Evolutionary conservation across 2,329 filamentous ascomycete genomes (phyloP).

Genomic region (Hysterium pulicare): DNA sequence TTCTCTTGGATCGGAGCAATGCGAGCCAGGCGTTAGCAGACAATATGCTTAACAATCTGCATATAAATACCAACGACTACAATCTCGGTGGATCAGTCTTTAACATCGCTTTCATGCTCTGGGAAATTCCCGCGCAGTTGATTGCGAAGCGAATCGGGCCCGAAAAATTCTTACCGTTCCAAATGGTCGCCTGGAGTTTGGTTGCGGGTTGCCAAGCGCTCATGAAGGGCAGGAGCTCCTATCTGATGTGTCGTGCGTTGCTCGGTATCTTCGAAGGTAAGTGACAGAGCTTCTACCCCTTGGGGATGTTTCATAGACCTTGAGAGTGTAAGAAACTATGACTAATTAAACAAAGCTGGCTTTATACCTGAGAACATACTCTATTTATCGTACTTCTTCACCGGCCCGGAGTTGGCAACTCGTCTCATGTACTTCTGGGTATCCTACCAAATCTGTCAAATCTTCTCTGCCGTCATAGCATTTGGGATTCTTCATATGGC

Average conservation of each 20-base stretch:
- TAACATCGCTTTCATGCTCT: conserved; percentile 73
- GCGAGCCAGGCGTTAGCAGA: conserved; percentile 43
- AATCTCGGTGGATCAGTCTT: conserved; percentile 51
- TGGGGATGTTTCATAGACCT: too few relatives aligned
- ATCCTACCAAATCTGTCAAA: conserved; percentile 52
- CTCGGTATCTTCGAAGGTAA: conserved; percentile 38
- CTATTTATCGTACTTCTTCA: conserved; percentile 72
- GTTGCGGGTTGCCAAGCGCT: conserved; percentile 64
- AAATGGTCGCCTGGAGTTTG: conserved; percentile 41
- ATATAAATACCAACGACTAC: conserved; percentile 14
- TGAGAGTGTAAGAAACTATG: too few relatives aligned
- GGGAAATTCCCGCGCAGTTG: conserved; percentile 42
- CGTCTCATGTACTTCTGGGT: conserved; percentile 67
- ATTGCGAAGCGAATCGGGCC: conserved; percentile 41
- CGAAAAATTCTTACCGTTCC: conserved; percentile 38
- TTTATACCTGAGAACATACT: conserved; percentile 62
- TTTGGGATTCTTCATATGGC: conserved; percentile 33
- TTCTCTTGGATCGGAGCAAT: conserved; percentile 48
- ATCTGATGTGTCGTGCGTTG: conserved; percentile 36
- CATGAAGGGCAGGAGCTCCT: conserved; percentile 45
- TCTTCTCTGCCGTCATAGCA: conserved; percentile 51
- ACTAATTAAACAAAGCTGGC: too few relatives aligned
- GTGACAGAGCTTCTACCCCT: too few relatives aligned
- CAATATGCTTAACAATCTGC: conserved; percentile 17
- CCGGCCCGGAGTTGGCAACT: conserved; percentile 60